Base-by-base conservation (phyloP, 1,284 basidiomycete genomes). In the Trichosporon sp. region DNA sequence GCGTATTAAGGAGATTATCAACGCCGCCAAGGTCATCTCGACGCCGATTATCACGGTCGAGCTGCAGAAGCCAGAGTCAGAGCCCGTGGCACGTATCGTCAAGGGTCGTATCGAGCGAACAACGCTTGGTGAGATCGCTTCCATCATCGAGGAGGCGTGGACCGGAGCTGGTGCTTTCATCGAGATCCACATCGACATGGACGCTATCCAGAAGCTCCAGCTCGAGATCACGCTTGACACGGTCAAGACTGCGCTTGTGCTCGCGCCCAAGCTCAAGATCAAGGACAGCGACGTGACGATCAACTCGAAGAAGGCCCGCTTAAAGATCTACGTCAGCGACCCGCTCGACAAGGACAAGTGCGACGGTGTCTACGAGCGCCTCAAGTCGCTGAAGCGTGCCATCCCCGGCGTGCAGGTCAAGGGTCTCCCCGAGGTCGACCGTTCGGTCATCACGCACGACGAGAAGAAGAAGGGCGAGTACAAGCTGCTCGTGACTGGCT, bases 41-140 rank as follows among this genome's bases (percentile, higher is more conserved):
- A 99, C 96, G 3, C 96, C 96, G 1, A 98, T 99, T 77, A 99
- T 99, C 78, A 95, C 93, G 65, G 96, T 94, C 71, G 93, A 92
- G 77, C 84, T 99, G 19, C 92, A 93, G 21, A 90, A 89, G 16
- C 85, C 86, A 59, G 85, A 89, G 65, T 92, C 87, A 65, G 94
- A 96, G 75, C 85, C 88, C 16, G 92, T 95, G 33, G 96, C 96
- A 23, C 88, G 96, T 63, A 98, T 99, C 71, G 95, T 99, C 70
- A 99, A 99, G 80, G 96, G 91, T 11, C 86, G 96, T 57, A 82
- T 99, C 62, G 96, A 99, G 81, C 95, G 95, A 83, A 99, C 96
- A 0, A 86, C 91, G 66, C 83, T 99, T 9, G 92, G 94, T 70
- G 96, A 94, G 91, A 85, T 99, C 72, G 91, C 96, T 0, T 88